phyloP scores from a whole-genome alignment of 257 asterid species.

The Nemophila menziesii region DNA sequence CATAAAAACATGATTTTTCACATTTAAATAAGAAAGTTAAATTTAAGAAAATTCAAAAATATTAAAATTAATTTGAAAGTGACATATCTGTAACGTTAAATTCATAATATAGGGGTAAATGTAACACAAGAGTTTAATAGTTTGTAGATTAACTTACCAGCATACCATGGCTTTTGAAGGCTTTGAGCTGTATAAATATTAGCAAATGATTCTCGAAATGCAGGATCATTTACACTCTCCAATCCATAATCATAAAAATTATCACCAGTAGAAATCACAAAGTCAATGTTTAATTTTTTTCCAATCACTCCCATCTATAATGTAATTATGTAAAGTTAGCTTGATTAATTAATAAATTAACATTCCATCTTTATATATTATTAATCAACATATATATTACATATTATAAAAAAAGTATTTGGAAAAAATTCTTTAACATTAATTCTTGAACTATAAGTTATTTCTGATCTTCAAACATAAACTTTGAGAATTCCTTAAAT shows the following conservation, averaged over 20 bases:
- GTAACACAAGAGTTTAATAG: too few species aligned
- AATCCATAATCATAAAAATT: constrained; percentile 40
- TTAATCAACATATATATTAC: neutral
- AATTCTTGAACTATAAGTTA: neutral
- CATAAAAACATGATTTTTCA: neutral
- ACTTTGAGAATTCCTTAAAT: too few species aligned
- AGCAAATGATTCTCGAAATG: constrained; percentile 33
- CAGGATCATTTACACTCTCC: constrained; percentile 22
- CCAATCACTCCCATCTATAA: constrained; percentile 43
- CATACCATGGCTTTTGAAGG: constrained; percentile 35
- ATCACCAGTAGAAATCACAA: constrained; percentile 39
- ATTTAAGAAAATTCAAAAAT: neutral
- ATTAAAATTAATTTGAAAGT: neutral
- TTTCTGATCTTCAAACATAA: too few species aligned
- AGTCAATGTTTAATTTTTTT: constrained; percentile 28
- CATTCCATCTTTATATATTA: neutral
- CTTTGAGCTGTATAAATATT: constrained; percentile 33
- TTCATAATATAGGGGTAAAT: neutral
- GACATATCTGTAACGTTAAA: too few species aligned
- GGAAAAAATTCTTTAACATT: neutral
- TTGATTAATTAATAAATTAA: too few species aligned
- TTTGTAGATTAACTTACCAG: constrained; percentile 36
- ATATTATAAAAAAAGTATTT: neutral
- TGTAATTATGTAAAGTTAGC: neutral
- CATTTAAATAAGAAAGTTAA: too few species aligned